Conservation (phyloP, 805 yeast species). For the Candida namnaoensis region DNA sequence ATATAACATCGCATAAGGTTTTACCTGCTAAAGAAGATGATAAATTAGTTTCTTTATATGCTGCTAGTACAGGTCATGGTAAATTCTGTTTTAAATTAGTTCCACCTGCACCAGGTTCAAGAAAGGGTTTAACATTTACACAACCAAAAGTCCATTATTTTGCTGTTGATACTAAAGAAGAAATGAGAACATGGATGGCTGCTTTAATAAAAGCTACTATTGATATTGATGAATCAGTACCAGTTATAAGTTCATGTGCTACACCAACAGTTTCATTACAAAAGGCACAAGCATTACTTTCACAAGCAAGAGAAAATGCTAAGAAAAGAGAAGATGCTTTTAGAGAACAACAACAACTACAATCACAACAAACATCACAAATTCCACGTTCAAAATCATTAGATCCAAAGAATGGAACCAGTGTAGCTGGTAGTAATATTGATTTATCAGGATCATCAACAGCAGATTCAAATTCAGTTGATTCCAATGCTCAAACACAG, state of each 20-base stretch:
- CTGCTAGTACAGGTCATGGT: slow-evolving; percentile 93
- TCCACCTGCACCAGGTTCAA: slow-evolving; percentile 97
- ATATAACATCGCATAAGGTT: slow-evolving; percentile 90
- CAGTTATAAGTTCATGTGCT: slow-evolving; percentile 85
- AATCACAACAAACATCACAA: slow-evolving; percentile 14
- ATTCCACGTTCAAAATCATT: neutral
- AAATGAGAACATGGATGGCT: slow-evolving; percentile 92
- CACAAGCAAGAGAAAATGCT: slow-evolving; percentile 74
- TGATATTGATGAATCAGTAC: slow-evolving; percentile 87
- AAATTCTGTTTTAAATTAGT: slow-evolving; percentile 83
- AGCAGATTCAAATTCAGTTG: slow-evolving; percentile 20
- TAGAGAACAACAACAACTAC: slow-evolving; percentile 20
- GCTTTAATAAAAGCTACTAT: slow-evolving; percentile 94
- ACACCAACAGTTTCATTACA: slow-evolving; percentile 91
- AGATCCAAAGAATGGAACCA: slow-evolving; percentile 3
- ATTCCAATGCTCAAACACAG: slow-evolving; percentile 14
- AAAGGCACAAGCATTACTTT: slow-evolving; percentile 79
- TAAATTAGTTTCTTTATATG: slow-evolving; percentile 76
- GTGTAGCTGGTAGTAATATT: slow-evolving; percentile 14
- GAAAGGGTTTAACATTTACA: slow-evolving; percentile 91
- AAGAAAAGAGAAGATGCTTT: slow-evolving; percentile 38
- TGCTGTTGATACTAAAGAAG: slow-evolving; percentile 88
- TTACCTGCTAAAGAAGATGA: slow-evolving; percentile 80
- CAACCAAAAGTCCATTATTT: slow-evolving; percentile 94
- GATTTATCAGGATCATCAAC: slow-evolving; percentile 22